Base-by-base conservation (phyloP, 371 early-diverging fungal genomes). In the Rhizopus arrhizus region DNA sequence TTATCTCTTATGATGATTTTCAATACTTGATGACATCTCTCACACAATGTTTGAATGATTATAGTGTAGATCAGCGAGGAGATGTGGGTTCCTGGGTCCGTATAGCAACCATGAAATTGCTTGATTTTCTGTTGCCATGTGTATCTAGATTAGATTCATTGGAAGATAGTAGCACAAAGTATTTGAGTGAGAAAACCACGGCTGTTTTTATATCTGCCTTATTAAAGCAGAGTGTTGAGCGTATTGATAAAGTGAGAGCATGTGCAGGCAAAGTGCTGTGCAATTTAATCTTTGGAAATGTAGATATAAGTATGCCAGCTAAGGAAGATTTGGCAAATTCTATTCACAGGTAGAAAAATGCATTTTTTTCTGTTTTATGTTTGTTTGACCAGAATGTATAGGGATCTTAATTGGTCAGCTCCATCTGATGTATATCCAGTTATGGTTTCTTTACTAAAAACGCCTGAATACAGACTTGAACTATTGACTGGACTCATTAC, bases 71-170 rank as follows among this genome's bases (percentile, higher is more conserved):
- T 62, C 86, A 88, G 38, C 88, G 96, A 31, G 98, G 98, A 13
- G 98, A 98, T 73, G 92, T 98, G 12, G 98, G 98, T 0, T 95
- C 95, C 0, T 93, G 94, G 92, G 86, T 94, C 5, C 92, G 98
- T 22, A 81, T 88, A 60, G 87, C 89, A 7, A 73, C 83, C 36
- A 88, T 94, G 83, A 67, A 76, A 3, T 81, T 82, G 7, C 71
- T 92, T 48, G 68, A 70, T 9, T 53, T 62, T n/a, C 54, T 87
- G 52, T 40, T 85, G 3, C 81, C 80, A 1, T 48, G 72, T 6
- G 65, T 87, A 15, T 66, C 75, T 5, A 59, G 58, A 6, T 60
- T 83, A 48, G 87, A 83, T 41, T 15, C 50, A 3, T 29, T 40
- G 6, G 48, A 41, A 12, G 42, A 64, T n/a, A 40, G 15, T 12